A percentile compares a stretch with the other conserved stretches of the same genome.
Conservation (phyloP, 1,139 yeast species). For the Meyerozyma carpophila region DNA sequence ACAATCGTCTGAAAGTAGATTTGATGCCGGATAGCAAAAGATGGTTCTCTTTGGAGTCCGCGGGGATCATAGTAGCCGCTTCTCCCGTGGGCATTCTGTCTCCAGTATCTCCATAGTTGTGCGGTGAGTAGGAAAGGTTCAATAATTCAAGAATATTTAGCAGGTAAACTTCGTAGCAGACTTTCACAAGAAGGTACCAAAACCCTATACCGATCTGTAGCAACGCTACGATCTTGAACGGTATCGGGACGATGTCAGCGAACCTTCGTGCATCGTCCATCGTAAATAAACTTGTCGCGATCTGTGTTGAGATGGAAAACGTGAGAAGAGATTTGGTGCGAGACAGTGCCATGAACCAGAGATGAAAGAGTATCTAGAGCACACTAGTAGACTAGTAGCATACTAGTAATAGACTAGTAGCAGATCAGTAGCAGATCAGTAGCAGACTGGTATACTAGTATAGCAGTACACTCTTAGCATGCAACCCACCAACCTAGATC, state of each 20-base stretch:
- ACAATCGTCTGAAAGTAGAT: slow-evolving; percentile 17
- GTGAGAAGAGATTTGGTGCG: not conserved
- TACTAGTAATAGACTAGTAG: too few species aligned
- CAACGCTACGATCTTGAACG: slow-evolving; percentile 30
- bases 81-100: slow-evolving; percentile 26
- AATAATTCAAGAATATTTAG: slow-evolving; percentile 34
- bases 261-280: slow-evolving; percentile 4
- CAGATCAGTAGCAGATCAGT: too few species aligned
- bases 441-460: too few species aligned
- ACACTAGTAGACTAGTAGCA: too few species aligned
- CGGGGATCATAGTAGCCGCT: slow-evolving; percentile 24
- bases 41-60: slow-evolving; percentile 28
- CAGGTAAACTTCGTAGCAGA: slow-evolving; percentile 18
- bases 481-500: too few species aligned
- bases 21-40: slow-evolving; percentile 31
- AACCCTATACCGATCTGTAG: slow-evolving; percentile 28
- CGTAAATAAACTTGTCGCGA: slow-evolving; percentile 1
- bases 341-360: not conserved
- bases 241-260: slow-evolving; percentile 28
- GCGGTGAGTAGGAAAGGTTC: slow-evolving; percentile 33
- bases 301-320: not conserved
- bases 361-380: too few species aligned
- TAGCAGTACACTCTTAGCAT: too few species aligned
- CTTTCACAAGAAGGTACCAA: slow-evolving; percentile 29
- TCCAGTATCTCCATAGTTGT: slow-evolving; percentile 30